Evolutionary conservation across 2,329 filamentous ascomycete species (phyloP).

Genomic region (Eurotiales sp.): DNA sequence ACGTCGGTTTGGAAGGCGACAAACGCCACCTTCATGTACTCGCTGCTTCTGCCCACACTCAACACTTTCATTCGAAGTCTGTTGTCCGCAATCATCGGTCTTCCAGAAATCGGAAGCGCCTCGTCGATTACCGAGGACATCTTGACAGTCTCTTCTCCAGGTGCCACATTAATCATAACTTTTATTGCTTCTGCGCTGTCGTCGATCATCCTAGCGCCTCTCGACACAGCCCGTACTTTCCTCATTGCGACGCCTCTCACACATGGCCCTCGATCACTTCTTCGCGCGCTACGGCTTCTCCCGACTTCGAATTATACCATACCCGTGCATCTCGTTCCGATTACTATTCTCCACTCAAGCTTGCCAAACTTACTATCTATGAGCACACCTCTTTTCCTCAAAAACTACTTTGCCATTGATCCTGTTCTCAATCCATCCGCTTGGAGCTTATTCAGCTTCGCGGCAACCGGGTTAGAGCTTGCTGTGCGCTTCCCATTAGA

Average conservation of each 20-base stretch:
- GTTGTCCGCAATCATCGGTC: slow-evolving; percentile 82
- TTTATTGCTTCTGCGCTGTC: slow-evolving; percentile 65
- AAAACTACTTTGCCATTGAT: slow-evolving; percentile 79
- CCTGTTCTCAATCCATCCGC: slow-evolving; percentile 73
- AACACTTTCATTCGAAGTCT: slow-evolving; percentile 91
- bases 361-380: slow-evolving; percentile 78
- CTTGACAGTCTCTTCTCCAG: slow-evolving; percentile 74
- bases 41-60: slow-evolving; percentile 75
- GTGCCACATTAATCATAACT: slow-evolving; percentile 72
- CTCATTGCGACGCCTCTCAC: slow-evolving; percentile 81
- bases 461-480: slow-evolving; percentile 73
- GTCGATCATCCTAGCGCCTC: slow-evolving; percentile 74
- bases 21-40: slow-evolving; percentile 90
- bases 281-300: slow-evolving; percentile 72
- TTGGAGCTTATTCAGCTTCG: slow-evolving; percentile 79
- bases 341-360: slow-evolving; percentile 82
- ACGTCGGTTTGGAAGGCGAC: slow-evolving; percentile 94
- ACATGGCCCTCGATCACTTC: slow-evolving; percentile 69
- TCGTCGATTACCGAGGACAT: slow-evolving; percentile 63
- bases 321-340: slow-evolving; percentile 66
- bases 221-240: slow-evolving; percentile 84
- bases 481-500: slow-evolving; percentile 87
- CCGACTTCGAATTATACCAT: slow-evolving; percentile 68
- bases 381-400: slow-evolving; percentile 78
- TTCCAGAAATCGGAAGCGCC: slow-evolving; percentile 69